phyloP scores from a whole-genome alignment of 1,139 yeast genomes.

The Suhomyces guaymorum region DNA sequence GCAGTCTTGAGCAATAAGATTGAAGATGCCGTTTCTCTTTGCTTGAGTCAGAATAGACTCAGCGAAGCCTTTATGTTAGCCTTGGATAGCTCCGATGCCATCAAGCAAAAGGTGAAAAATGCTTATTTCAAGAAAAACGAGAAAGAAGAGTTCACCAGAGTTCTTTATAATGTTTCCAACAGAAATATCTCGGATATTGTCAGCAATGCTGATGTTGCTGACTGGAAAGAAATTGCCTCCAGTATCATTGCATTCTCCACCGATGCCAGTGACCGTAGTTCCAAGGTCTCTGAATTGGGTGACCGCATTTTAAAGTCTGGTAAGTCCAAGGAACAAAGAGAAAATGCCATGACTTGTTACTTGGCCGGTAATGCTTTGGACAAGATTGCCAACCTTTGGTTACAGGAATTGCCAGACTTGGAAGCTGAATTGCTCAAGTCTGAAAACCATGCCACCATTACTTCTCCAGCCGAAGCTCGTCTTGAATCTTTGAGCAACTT shows the following conservation, averaged over 20 bases:
- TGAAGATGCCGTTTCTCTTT: constrained; percentile 65
- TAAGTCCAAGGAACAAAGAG: constrained; percentile 43
- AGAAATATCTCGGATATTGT: constrained; percentile 72
- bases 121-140: constrained; percentile 67
- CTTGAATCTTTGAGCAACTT: constrained; percentile 78
- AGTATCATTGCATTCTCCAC: constrained; percentile 61
- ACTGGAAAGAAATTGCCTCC: constrained; percentile 84
- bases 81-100: constrained; percentile 59
- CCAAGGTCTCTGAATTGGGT: constrained; percentile 68
- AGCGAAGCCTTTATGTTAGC: constrained; percentile 85
- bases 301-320: constrained; percentile 47
- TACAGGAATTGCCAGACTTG: constrained; percentile 62
- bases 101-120: constrained; percentile 67
- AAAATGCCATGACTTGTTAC: constrained; percentile 75
- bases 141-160: constrained; percentile 64
- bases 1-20: constrained; percentile 64
- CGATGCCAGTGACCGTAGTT: constrained; percentile 49
- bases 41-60: constrained; percentile 63
- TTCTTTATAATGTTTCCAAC: constrained; percentile 65
- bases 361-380: constrained; percentile 81
- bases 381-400: constrained; percentile 81
- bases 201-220: constrained; percentile 68
- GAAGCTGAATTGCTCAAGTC: constrained; percentile 55
- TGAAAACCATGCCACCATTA: constrained; percentile 35
- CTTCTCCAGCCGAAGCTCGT: constrained; percentile 82